Evolutionary conservation across 495 filamentous ascomycete species (phyloP), one percentile per base, ranked within the genome.

Genomic region (Hyaloscypha bicolor): DNA sequence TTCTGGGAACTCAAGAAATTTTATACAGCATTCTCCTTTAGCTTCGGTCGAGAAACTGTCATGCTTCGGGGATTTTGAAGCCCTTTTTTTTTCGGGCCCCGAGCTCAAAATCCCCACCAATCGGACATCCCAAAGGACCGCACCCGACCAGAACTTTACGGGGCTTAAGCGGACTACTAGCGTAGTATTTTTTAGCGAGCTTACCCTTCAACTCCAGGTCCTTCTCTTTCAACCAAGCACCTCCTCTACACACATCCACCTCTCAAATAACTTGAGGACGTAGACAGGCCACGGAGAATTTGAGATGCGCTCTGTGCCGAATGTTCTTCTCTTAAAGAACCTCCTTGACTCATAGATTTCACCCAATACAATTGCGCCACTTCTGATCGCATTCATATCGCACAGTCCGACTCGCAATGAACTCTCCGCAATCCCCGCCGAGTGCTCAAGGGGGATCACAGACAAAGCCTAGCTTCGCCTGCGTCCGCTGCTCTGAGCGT

Each of bases 401-500:
- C 16, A 48, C 16, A 4, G 8, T 16, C 11, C 42, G 11, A 4
- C 42, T 48, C 16, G 16, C 0, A 14, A 48, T 48, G 42, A 48
- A 19, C 42, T 48, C 42, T 19, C 9, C 9, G 42, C 4, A 11
- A 14, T 12, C 42, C 16, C 16, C 42, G 4, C 42, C 56, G 6
- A 9, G 6, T 35, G 35, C 6, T 25, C 25, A 25, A 25, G 25
- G 25, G 25, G 25, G 25, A 19, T 21, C 30, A 33, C 25, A 19
- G 19, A 35, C 42, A 39, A 39, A 29, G 37, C 66, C 60, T 22
- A 67, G 62, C 5, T 70, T 31, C 55, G 63, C 91, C 70, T 96
- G 93, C 77, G 86, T 92, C 8, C 94, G 91, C 48, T 96, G 93
- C 74, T 84, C 91, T 35, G 67, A 14, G 11, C 84, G 93, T 57